Conservation (phyloP, 306 rosid species). For the Casuarina glauca region DNA sequence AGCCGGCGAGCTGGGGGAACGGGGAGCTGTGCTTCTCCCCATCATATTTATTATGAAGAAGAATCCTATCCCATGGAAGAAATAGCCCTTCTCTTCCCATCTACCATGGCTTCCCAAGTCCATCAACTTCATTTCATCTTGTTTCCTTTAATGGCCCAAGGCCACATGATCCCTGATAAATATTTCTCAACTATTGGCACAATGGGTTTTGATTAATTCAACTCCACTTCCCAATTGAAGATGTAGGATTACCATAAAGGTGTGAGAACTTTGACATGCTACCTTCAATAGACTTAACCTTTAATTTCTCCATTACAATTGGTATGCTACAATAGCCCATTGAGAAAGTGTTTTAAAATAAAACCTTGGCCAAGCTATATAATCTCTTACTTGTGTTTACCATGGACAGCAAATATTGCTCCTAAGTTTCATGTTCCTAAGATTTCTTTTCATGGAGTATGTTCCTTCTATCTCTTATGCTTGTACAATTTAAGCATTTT, state of each 20-base stretch:
- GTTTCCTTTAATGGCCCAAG: slow-evolving; percentile 43
- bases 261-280: slow-evolving; percentile 65
- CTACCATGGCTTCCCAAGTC: slow-evolving; percentile 4
- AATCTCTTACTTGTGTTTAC: slow-evolving; percentile 53
- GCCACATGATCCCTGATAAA: slow-evolving; percentile 53
- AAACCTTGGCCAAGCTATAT: slow-evolving; percentile 57
- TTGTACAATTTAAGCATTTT: background rate
- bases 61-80: too few relatives aligned
- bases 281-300: slow-evolving; percentile 39
- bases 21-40: too few relatives aligned
- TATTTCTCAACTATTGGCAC: slow-evolving; percentile 30
- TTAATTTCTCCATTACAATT: slow-evolving; percentile 28
- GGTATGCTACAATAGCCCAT: slow-evolving; percentile 39
- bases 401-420: slow-evolving; percentile 51
- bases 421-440: slow-evolving; percentile 49
- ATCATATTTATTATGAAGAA: background rate
- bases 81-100: too few relatives aligned
- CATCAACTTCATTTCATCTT: slow-evolving; percentile 26
- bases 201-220: slow-evolving; percentile 14
- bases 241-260: slow-evolving; percentile 52
- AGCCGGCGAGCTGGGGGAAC: too few relatives aligned
- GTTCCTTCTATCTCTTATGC: slow-evolving; percentile 48
- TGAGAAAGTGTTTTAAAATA: slow-evolving; percentile 32
- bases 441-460: slow-evolving; percentile 49
- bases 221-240: slow-evolving; percentile 28